Conservation (phyloP, 176 grass and related monocot species). For the Rhynchospora pubera region DNA sequence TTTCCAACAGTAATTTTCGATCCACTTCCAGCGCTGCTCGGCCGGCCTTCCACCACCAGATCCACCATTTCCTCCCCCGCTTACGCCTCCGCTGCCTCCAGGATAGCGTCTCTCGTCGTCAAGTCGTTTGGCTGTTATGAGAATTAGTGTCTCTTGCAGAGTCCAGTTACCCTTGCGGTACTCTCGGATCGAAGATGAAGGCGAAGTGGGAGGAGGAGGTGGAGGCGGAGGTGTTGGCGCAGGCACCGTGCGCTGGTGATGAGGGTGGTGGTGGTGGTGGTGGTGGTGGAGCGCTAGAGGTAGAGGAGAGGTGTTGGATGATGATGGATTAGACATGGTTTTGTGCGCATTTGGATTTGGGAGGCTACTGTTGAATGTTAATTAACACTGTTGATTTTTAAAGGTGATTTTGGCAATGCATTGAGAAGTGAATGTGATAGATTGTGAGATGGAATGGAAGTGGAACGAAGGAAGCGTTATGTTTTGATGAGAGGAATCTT, state of each 20-base stretch:
- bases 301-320: conserved; percentile 27
- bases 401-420: not conserved
- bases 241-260: not conserved
- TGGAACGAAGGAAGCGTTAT: not conserved
- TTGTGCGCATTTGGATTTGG: conserved; percentile 32
- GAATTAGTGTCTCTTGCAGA: conserved; percentile 87
- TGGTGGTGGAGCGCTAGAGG: conserved; percentile 19
- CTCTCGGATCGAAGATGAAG: conserved; percentile 46
- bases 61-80: not conserved
- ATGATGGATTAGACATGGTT: conserved; percentile 39
- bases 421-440: not conserved
- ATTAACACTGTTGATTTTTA: not conserved
- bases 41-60: conserved; percentile 32
- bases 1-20: conserved; percentile 98
- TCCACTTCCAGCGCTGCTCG: conserved; percentile 99
- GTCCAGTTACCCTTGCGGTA: conserved; percentile 99
- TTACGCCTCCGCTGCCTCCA: not conserved
- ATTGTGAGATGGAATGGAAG: not conserved
- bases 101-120: conserved; percentile 78
- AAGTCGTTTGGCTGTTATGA: conserved; percentile 85
- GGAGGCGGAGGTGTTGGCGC: conserved; percentile 26
- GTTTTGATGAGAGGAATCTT: not conserved
- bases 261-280: conserved; percentile 26
- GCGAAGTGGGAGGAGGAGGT: conserved; percentile 28
- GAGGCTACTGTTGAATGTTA: no score